These are phyloP conservation scores for Cyberlindnera galapagoensis DNA, from an alignment of 805 yeast genomes.

Conservation along the genomic window DNA sequence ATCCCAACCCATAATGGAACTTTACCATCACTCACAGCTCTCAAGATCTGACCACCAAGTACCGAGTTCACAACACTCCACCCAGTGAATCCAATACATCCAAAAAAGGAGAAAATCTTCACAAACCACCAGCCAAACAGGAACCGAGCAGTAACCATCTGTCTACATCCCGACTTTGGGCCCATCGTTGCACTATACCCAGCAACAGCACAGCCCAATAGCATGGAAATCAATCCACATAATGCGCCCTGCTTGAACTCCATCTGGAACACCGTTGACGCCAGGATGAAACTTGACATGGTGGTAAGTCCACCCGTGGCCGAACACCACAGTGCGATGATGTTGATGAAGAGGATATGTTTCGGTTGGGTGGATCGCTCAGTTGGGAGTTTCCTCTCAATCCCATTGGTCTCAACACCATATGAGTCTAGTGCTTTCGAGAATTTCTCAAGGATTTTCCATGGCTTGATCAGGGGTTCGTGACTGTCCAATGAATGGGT, in stretches of 20 bases:
- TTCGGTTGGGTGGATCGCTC: slow-evolving; percentile 43
- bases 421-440: slow-evolving; percentile 44
- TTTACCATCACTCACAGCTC: slow-evolving; percentile 55
- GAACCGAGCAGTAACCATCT: slow-evolving; percentile 77
- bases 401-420: slow-evolving; percentile 75
- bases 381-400: slow-evolving; percentile 64
- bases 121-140: slow-evolving; percentile 85
- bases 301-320: slow-evolving; percentile 88
- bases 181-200: slow-evolving; percentile 86
- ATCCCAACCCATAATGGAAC: slow-evolving; percentile 74
- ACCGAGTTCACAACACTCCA: slow-evolving; percentile 92
- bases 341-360: slow-evolving; percentile 36
- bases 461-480: slow-evolving; percentile 19
- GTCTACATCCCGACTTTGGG: slow-evolving; percentile 84
- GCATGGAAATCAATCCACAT: slow-evolving; percentile 56
- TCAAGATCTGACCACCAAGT: slow-evolving; percentile 79
- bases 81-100: slow-evolving; percentile 76
- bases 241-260: slow-evolving; percentile 60
- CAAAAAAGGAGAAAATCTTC: slow-evolving; percentile 63
- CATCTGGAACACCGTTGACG: slow-evolving; percentile 64
- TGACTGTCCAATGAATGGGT: too few relatives aligned
- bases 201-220: slow-evolving; percentile 69
- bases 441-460: slow-evolving; percentile 22
- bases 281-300: slow-evolving; percentile 76
- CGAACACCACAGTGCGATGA: slow-evolving; percentile 73